Evolutionary conservation across 129 eudicot species (phyloP).

Genomic region (Gnaphalium uliginosum): DNA sequence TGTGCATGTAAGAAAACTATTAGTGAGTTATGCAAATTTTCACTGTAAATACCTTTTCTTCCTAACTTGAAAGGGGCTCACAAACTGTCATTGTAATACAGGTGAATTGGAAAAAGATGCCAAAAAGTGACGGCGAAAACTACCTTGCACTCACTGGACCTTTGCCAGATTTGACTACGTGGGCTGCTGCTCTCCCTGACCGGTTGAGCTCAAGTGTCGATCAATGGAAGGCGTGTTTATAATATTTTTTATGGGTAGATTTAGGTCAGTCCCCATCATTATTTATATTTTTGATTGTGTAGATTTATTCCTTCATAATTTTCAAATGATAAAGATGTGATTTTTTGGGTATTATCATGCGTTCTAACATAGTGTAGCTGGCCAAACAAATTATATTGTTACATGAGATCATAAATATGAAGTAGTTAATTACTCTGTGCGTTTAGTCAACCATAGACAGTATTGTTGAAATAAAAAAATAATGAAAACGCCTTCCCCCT

Average conservation of each 20-base stretch:
- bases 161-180: slow-evolving; percentile 61
- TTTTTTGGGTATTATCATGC: too few relatives aligned
- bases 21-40: neutral
- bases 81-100: slow-evolving; percentile 23
- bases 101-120: slow-evolving; percentile 81
- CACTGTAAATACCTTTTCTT: neutral
- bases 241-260: neutral
- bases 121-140: slow-evolving; percentile 58
- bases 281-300: neutral
- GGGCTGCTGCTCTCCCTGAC: slow-evolving; percentile 75
- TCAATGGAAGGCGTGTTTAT: slow-evolving; percentile 62
- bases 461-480: too few relatives aligned
- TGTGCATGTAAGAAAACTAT: too few relatives aligned
- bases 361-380: too few relatives aligned
- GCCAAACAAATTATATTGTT: too few relatives aligned
- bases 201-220: slow-evolving; percentile 46
- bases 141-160: slow-evolving; percentile 83
- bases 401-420: too few relatives aligned
- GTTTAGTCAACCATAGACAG: too few relatives aligned
- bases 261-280: slow-evolving; percentile 5
- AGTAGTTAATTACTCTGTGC: too few relatives aligned
- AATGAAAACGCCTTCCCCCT: too few relatives aligned
- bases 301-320: neutral
- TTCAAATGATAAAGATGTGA: too few relatives aligned
- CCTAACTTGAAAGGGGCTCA: slow-evolving; percentile 4